Evolutionary conservation across 2,329 filamentous ascomycete genomes (phyloP), one percentile per base, ranked within the genome.

Genomic region (Bipolaris gigantea): DNA sequence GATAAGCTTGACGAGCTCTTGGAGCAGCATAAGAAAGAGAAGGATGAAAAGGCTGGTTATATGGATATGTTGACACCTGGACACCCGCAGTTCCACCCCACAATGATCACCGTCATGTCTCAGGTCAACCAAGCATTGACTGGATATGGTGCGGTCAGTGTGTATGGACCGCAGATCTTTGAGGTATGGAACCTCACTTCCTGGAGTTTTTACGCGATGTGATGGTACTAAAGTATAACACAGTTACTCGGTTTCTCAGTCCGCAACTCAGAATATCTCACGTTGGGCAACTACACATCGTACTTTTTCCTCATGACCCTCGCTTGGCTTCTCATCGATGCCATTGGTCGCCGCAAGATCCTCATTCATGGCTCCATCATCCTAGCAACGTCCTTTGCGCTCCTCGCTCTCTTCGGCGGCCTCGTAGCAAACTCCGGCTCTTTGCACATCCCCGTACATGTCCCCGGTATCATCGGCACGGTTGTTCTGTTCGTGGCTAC

Each of bases 151-250:
- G 84, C 84, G 0, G 81, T 87, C 2, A 83, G 80, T 16, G 83
- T 86, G 2, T 86, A 86, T 53, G 84, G 84, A 0, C 83, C 83
- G 2, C 84, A 86, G 59, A 86, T 86, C 48, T 86, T 86, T 66
- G 79, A 84, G 49, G 70, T 71, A 57, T 60, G 64, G 27, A 5
- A 23, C 11, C 1, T 3, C 10, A 16, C 32, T 25, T 15, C n/a
- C 16, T 4, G 2, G 2, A 34, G 3, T 2, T 8, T 13, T 4
- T 21, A 40, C 6, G 8, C 15, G 6, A 15, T 1, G 18, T 15
- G 2, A 23, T 25, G n/a, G 25, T 41, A 79, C 82, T 21, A 81
- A 85, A 57, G 82, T 82, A 47, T 82, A 83, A 7, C 21, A 65
- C 75, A 85, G 67, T 79, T 86, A 9, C 79, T 86, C 3, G 83